Percentiles rank a stretch among this genome's conserved stretches.
Conservation (phyloP, 805 yeast genomes). For the Brettanomyces custersianus region DNA sequence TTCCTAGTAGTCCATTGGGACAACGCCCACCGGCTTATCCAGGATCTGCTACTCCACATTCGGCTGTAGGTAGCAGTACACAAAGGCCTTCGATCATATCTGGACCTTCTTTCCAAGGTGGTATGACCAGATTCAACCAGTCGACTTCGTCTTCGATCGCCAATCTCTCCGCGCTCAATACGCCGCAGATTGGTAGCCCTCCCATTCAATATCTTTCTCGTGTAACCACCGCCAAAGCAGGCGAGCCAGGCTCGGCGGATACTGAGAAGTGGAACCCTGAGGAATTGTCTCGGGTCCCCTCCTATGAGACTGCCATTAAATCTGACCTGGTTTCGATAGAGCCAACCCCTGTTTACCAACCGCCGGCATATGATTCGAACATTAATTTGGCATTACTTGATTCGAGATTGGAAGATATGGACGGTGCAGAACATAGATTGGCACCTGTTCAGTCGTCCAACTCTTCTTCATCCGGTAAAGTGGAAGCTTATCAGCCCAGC, state of each 20-base stretch:
- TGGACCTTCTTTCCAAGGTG: constrained; percentile 16
- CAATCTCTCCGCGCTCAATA: constrained; percentile 10
- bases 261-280: constrained; percentile 3
- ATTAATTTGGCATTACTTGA: constrained; percentile 24
- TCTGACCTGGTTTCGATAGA: constrained; percentile 38
- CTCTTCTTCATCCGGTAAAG: neutral
- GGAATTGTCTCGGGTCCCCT: constrained; percentile 58
- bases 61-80: neutral
- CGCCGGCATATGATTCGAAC: constrained; percentile 11
- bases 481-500: neutral
- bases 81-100: constrained; percentile 6
- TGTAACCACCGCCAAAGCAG: constrained; percentile 37
- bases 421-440: no score
- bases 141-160: constrained; percentile 1
- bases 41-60: no score
- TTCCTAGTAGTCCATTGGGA: no score
- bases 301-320: constrained; percentile 72
- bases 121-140: constrained; percentile 4
- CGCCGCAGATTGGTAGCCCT: constrained; percentile 30
- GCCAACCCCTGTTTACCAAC: constrained; percentile 65
- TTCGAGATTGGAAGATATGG: constrained; percentile 20
- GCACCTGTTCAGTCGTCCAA: no score
- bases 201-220: constrained; percentile 54
- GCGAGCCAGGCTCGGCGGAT: constrained; percentile 6
- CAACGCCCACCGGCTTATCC: no score